A percentile compares a stretch with the other conserved stretches of the same genome.
phyloP scores from a whole-genome alignment of 2,329 filamentous ascomycete genomes.

The Aureobasidium sp. region DNA sequence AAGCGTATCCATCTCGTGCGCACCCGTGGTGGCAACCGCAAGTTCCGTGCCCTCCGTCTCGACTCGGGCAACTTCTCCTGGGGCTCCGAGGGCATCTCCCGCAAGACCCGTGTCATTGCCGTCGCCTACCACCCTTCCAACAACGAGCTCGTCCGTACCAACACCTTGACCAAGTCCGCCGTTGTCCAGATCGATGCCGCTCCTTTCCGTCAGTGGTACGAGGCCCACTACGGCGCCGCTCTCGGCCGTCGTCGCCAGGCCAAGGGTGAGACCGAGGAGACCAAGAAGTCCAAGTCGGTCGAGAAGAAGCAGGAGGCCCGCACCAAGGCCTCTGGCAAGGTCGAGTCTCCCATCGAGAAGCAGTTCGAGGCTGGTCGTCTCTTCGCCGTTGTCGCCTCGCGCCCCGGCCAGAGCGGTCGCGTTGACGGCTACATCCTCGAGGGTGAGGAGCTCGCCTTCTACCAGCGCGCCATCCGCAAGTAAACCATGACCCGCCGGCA shows the following conservation, averaged over 20 bases:
- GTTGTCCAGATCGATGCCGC: slow-evolving; percentile 98
- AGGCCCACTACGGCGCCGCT: slow-evolving; percentile 94
- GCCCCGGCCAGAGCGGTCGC: slow-evolving; percentile 94
- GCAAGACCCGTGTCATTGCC: slow-evolving; percentile 98
- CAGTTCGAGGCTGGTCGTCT: slow-evolving; percentile 99
- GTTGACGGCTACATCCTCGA: slow-evolving; percentile 96
- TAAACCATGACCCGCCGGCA: slow-evolving; percentile 45
- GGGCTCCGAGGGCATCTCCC: slow-evolving; percentile 94
- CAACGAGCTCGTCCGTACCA: slow-evolving; percentile 99
- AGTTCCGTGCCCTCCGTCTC: slow-evolving; percentile 98
- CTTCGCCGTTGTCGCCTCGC: slow-evolving; percentile 84
- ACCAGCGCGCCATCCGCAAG: slow-evolving; percentile 99
- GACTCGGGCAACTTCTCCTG: slow-evolving; percentile 99
- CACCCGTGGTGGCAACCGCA: slow-evolving; percentile 97
- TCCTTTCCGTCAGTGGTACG: slow-evolving; percentile 99
- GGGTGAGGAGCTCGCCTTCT: slow-evolving; percentile 99
- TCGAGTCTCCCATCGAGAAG: slow-evolving; percentile 85
- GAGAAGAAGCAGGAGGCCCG: slow-evolving; percentile 94
- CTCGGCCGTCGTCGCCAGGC: slow-evolving; percentile 89
- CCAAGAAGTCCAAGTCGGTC: slow-evolving; percentile 91
- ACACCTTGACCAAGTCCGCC: slow-evolving; percentile 98
- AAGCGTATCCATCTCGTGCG: slow-evolving; percentile 97
- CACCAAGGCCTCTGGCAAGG: slow-evolving; percentile 78
- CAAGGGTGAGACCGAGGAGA: slow-evolving; percentile 58
- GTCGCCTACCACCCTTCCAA: slow-evolving; percentile 99